A percentile compares a stretch with the other conserved stretches of the same genome.
Evolutionary conservation across 2,329 filamentous ascomycete genomes (phyloP).

Genomic region (Stagonosporopsis rhizophila): DNA sequence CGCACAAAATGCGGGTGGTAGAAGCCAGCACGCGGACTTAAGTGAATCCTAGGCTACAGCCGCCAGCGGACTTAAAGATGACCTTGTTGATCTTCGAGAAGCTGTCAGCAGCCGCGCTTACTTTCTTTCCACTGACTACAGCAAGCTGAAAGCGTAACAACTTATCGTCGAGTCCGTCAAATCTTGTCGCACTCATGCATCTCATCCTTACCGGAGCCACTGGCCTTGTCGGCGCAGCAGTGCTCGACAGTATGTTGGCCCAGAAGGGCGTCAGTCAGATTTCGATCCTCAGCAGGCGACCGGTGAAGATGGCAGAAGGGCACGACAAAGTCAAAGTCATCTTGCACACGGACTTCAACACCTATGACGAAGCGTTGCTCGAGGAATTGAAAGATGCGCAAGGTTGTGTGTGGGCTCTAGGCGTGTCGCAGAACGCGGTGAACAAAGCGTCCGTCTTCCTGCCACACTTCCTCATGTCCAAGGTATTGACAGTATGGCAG

Average conservation of each 20-base stretch:
- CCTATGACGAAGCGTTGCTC: conserved; percentile 66
- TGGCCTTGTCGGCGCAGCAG: conserved; percentile 50
- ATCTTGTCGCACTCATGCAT: conserved; percentile 41
- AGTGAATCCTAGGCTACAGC: background rate
- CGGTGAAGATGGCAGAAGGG: conserved; percentile 67
- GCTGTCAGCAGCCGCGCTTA: conserved; percentile 7
- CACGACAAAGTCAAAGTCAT: conserved; percentile 70
- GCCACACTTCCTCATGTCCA: background rate
- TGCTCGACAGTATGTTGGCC: conserved; percentile 48
- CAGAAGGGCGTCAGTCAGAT: conserved; percentile 65
- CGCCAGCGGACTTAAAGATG: background rate
- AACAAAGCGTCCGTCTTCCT: conserved; percentile 55
- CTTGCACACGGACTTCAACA: conserved; percentile 70
- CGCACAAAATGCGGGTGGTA: conserved; percentile 7
- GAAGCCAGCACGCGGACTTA: background rate
- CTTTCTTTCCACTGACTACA: background rate
- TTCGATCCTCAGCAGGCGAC: conserved; percentile 71
- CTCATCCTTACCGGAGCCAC: conserved; percentile 56
- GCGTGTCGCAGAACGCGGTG: conserved; percentile 68
- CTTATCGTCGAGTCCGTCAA: no score
- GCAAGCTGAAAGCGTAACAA: background rate
- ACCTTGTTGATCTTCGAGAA: background rate
- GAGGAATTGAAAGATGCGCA: conserved; percentile 67
- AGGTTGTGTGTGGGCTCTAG: conserved; percentile 77
- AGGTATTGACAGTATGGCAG: conserved; percentile 31